Percentiles rank a stretch among this genome's conserved stretches.
These are phyloP conservation scores for Xylaria acuta DNA, from an alignment of 495 filamentous ascomycete genomes.

Conservation along the genomic window DNA sequence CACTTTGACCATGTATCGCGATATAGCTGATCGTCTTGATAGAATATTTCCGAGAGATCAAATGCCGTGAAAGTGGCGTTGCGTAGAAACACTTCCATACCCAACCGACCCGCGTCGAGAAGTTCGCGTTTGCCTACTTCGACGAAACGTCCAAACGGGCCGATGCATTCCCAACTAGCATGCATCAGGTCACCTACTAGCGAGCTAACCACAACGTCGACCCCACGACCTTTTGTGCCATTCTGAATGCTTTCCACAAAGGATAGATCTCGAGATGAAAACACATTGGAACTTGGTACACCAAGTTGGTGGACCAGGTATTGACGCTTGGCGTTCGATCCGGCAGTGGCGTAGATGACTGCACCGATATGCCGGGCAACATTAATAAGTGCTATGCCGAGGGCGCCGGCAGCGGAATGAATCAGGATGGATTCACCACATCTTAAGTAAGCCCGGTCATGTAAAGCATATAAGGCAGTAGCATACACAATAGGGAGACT, in stretches of 20 bases:
- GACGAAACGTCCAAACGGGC: conserved; percentile 56
- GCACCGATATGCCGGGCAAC: conserved; percentile 43
- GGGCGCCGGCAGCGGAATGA: conserved; percentile 55
- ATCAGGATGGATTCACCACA: conserved; percentile 59
- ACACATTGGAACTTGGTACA: conserved; percentile 56
- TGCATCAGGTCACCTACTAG: conserved; percentile 58
- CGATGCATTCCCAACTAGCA: conserved; percentile 54
- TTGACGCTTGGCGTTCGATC: conserved; percentile 46
- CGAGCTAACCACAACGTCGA: conserved; percentile 62
- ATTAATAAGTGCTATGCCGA: conserved; percentile 59
- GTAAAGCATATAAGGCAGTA: conserved; percentile 55
- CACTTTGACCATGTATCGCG: conserved; percentile 3
- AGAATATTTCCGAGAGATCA: conserved; percentile 34
- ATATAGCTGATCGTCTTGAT: conserved; percentile 12
- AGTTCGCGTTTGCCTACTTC: conserved; percentile 57
- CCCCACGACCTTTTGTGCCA: conserved; percentile 52
- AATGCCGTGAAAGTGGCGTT: conserved; percentile 30
- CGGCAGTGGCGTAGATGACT: conserved; percentile 59
- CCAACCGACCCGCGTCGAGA: conserved; percentile 33
- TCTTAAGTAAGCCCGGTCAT: neutral
- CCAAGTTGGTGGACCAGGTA: conserved; percentile 49
- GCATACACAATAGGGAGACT: conserved; percentile 52
- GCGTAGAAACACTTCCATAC: conserved; percentile 43
- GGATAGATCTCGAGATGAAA: conserved; percentile 44
- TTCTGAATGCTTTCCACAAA: conserved; percentile 50